Percentiles rank a stretch among this genome's conserved stretches.
These are phyloP conservation scores for Urtica urens DNA, from an alignment of 306 rosid species.

Conservation along the genomic window DNA sequence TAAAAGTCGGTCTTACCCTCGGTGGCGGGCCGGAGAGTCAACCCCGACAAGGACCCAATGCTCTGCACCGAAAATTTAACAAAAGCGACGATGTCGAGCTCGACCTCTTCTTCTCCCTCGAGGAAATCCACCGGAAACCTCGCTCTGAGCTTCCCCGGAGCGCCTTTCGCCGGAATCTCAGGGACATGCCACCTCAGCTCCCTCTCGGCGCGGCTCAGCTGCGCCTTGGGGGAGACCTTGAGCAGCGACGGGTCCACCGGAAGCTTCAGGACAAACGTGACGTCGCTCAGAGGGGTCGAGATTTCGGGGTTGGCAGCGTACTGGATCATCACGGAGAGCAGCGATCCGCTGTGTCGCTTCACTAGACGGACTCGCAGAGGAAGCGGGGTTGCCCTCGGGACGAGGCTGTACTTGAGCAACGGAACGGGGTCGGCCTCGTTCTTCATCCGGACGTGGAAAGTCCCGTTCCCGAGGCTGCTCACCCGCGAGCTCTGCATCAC, in stretches of 20 bases:
- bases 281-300: conserved; percentile 61
- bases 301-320: conserved; percentile 68
- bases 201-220: conserved; percentile 69
- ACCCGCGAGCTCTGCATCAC: conserved; percentile 65
- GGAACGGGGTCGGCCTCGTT: conserved; percentile 75
- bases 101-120: conserved; percentile 52
- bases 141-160: conserved; percentile 73
- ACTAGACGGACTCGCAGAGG: conserved; percentile 82
- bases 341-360: conserved; percentile 76
- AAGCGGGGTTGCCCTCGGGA: conserved; percentile 73
- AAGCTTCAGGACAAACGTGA: conserved; percentile 61
- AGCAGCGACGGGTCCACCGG: conserved; percentile 82
- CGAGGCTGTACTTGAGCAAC: conserved; percentile 63
- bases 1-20: conserved; percentile 84
- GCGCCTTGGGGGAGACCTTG: conserved; percentile 86
- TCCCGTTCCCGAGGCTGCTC: conserved; percentile 70
- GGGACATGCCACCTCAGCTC: conserved; percentile 79
- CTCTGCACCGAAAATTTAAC: conserved; percentile 70
- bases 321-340: conserved; percentile 86
- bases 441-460: conserved; percentile 79
- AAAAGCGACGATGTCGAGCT: conserved; percentile 55
- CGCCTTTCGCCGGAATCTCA: conserved; percentile 58
- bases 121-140: conserved; percentile 74
- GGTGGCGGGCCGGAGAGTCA: conserved; percentile 59
- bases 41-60: conserved; percentile 57